A percentile compares a stretch with the other conserved stretches of the same genome.
Conservation (phyloP, 768 basidiomycete species). For the Boletus tylopilopsis region DNA sequence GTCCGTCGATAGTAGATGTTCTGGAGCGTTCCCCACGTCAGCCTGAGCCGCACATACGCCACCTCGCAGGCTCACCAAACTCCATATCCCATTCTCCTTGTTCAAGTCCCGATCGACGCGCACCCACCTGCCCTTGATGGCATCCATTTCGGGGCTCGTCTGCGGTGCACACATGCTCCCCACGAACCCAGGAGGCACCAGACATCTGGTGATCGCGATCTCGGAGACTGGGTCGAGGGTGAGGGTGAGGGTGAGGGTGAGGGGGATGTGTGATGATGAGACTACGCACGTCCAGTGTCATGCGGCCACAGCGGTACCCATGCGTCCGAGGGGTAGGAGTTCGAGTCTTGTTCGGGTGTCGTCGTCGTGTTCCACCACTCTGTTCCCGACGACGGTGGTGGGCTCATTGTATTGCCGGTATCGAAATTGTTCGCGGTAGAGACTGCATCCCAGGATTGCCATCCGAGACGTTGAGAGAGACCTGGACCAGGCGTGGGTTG, state of each 20-base stretch:
- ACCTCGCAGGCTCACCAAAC: constrained; percentile 43
- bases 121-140: constrained; percentile 85
- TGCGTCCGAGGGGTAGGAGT: constrained; percentile 72
- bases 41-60: not conserved
- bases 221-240: constrained; percentile 60
- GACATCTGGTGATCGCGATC: constrained; percentile 66
- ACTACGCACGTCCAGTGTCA: constrained; percentile 26
- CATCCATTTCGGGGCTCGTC: constrained; percentile 68
- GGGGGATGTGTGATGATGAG: not conserved
- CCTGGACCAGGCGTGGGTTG: constrained; percentile 76
- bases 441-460: constrained; percentile 85
- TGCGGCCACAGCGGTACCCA: constrained; percentile 27
- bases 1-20: constrained; percentile 85
- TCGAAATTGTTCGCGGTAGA: constrained; percentile 22
- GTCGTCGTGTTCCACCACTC: constrained; percentile 19
- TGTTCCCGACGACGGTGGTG: constrained; percentile 5
- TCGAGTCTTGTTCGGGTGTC: constrained; percentile 44
- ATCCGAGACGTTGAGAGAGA: constrained; percentile 67
- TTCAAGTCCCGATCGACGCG: constrained; percentile 82
- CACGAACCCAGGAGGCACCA: constrained; percentile 55
- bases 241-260: not conserved
- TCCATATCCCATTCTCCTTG: constrained; percentile 53
- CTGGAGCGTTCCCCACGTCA: constrained; percentile 28
- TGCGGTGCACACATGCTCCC: constrained; percentile 64
- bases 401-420: too few relatives aligned